Evolutionary conservation across 176 grass and related monocot genomes (phyloP).

Genomic region (Raddia distichophylla): DNA sequence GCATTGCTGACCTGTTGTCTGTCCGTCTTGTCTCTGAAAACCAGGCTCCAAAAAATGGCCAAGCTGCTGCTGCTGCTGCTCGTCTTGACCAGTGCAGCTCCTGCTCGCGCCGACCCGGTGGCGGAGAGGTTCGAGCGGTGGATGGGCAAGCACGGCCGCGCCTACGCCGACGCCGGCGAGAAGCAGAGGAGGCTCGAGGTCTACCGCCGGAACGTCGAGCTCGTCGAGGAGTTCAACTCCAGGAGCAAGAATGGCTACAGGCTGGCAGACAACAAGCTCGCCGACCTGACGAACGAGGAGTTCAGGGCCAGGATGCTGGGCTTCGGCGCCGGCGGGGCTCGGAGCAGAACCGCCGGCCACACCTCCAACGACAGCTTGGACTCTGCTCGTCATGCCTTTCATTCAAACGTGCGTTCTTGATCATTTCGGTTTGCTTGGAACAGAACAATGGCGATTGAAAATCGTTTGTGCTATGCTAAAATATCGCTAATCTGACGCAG

Average conservation of each 20-base stretch:
- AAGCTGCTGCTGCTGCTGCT: background rate
- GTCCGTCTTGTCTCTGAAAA: background rate
- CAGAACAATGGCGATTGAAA: background rate
- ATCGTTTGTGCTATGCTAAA: background rate
- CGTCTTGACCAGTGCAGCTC: background rate
- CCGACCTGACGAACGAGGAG: constrained; percentile 75
- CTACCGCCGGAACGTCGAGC: constrained; percentile 56
- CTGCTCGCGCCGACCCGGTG: background rate
- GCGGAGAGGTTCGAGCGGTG: constrained; percentile 56
- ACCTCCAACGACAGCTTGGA: background rate
- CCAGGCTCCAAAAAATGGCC: constrained; percentile 34
- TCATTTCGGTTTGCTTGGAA: background rate
- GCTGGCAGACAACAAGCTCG: constrained; percentile 47
- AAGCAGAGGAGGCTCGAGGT: constrained; percentile 58
- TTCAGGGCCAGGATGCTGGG: constrained; percentile 47
- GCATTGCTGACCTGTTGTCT: constrained; percentile 6
- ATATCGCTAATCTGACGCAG: background rate
- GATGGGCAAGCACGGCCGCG: constrained; percentile 54
- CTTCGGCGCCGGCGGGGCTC: background rate
- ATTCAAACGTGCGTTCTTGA: background rate
- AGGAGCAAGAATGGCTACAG: constrained; percentile 31
- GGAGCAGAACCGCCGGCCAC: background rate
- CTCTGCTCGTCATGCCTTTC: constrained; percentile 21
- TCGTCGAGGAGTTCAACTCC: constrained; percentile 55
- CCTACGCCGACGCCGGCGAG: constrained; percentile 43